phyloP scores from a whole-genome alignment of 176 grass and related monocot species.

The Juncus effusus region DNA sequence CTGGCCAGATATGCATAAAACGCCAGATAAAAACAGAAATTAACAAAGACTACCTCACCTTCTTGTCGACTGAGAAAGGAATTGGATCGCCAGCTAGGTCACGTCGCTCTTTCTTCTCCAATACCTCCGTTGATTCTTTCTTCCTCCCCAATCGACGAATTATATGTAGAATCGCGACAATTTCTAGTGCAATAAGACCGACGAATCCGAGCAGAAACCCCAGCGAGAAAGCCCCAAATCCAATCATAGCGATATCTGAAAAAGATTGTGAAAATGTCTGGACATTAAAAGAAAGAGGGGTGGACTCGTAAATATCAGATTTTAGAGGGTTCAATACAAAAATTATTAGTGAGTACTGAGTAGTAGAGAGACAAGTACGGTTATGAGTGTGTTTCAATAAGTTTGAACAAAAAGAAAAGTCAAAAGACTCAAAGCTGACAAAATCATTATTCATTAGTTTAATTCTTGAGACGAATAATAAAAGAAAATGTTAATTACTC shows the following conservation, averaged over 20 bases:
- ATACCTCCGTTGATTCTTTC: background rate
- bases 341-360: too few relatives aligned
- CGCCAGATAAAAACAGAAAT: background rate
- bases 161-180: slow-evolving; percentile 27
- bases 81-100: slow-evolving; percentile 53
- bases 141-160: slow-evolving; percentile 44
- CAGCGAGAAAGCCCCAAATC: slow-evolving; percentile 34
- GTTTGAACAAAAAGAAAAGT: too few relatives aligned
- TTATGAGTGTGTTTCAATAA: too few relatives aligned
- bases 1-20: background rate
- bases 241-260: slow-evolving; percentile 30
- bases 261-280: background rate
- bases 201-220: slow-evolving; percentile 60
- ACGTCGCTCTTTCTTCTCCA: background rate
- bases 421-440: too few relatives aligned
- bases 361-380: too few relatives aligned
- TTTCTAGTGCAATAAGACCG: slow-evolving; percentile 47
- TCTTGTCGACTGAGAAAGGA: slow-evolving; percentile 46
- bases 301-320: too few relatives aligned
- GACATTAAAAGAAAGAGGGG: background rate
- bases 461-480: too few relatives aligned
- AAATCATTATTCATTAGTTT: too few relatives aligned
- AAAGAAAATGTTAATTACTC: too few relatives aligned
- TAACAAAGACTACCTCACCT: slow-evolving; percentile 37
- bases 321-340: too few relatives aligned